phyloP scores from a whole-genome alignment of 2,329 filamentous ascomycete species.

The Talaromyces sp. region DNA sequence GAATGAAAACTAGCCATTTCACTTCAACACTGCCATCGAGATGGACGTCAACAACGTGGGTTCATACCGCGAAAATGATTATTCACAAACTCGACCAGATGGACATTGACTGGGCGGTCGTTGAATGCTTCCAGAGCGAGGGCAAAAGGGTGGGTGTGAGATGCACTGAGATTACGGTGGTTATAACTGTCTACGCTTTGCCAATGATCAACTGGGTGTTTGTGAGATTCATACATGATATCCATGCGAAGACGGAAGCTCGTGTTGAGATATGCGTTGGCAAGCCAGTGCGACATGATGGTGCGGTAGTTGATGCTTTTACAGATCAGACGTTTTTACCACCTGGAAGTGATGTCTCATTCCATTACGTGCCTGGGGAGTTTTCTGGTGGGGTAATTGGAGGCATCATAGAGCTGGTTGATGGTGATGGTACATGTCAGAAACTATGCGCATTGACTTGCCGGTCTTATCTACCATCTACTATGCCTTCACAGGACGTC shows the following conservation, averaged over 20 bases:
- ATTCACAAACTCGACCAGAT: background rate
- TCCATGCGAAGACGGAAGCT: background rate
- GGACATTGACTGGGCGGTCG: background rate
- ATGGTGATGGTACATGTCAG: background rate
- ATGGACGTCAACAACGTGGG: background rate
- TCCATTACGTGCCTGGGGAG: background rate
- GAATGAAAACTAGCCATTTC: background rate
- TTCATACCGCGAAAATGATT: background rate
- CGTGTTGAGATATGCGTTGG: background rate
- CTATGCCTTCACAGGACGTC: background rate
- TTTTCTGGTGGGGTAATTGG: background rate
- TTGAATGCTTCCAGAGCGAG: conserved; percentile 13
- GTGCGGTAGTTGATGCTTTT: background rate
- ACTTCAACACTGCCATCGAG: background rate
- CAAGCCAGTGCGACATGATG: background rate
- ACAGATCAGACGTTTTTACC: background rate
- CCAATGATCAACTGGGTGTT: background rate
- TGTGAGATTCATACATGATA: background rate
- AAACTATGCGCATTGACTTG: conserved; percentile 10
- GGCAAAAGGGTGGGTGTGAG: background rate
- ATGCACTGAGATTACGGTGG: background rate
- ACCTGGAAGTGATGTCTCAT: conserved; percentile 6
- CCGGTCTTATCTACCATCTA: background rate
- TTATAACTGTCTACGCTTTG: background rate
- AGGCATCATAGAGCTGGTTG: conserved; percentile 4